These are phyloP conservation scores for Mycogone perniciosa DNA, from an alignment of 2,329 filamentous ascomycete species.

Conservation along the genomic window DNA sequence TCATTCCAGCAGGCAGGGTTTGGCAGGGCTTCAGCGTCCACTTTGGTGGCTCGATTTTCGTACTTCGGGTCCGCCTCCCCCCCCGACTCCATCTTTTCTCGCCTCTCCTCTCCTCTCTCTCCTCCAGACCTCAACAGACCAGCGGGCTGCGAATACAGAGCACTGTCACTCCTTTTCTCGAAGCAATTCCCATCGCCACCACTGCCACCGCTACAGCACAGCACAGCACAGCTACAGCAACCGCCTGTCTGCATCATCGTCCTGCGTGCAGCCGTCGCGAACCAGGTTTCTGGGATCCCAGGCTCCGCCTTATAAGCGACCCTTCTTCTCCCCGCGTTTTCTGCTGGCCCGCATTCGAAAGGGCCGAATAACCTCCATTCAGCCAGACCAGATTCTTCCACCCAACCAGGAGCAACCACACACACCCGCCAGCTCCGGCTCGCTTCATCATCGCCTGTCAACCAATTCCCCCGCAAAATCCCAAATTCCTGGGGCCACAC, in stretches of 20 bases:
- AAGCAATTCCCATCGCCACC: neutral
- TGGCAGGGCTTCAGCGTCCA: neutral
- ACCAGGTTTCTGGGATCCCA: constrained; percentile 4
- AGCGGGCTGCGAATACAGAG: neutral
- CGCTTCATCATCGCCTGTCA: neutral
- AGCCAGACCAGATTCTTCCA: neutral
- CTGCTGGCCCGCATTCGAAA: constrained; percentile 13
- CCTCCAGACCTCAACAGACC: constrained; percentile 3
- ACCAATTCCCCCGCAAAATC: neutral
- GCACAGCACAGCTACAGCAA: neutral
- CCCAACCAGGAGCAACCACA: neutral
- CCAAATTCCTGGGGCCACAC: neutral
- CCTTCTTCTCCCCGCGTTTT: constrained; percentile 11
- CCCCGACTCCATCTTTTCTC: neutral
- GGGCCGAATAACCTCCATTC: constrained; percentile 14
- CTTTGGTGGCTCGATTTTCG: constrained; percentile 6
- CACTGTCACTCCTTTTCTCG: neutral
- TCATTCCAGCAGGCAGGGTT: constrained; percentile 4
- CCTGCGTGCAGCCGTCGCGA: neutral
- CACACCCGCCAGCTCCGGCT: constrained; percentile 1
- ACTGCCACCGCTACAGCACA: neutral
- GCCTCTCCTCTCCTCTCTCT: neutral
- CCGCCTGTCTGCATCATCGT: neutral
- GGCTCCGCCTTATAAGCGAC: constrained; percentile 14
- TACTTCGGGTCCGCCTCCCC: constrained; percentile 8